Percentiles rank a stretch among this genome's conserved stretches.
Evolutionary conservation across 192 early-diverging fungal species (phyloP).

Genomic region (Coemansia sp.): DNA sequence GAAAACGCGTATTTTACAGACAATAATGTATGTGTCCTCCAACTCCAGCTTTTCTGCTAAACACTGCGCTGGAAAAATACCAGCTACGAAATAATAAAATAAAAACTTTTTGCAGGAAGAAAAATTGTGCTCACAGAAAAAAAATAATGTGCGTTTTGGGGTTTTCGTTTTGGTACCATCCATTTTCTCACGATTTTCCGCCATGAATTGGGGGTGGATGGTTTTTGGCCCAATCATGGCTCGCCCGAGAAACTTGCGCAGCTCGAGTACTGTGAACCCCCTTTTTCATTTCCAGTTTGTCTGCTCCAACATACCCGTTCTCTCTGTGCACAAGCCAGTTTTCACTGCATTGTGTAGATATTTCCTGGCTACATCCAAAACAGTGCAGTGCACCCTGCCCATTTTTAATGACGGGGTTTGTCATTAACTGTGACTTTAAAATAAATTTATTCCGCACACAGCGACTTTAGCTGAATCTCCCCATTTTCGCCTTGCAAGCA

Average conservation of each 20-base stretch:
- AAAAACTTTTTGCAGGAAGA: background rate
- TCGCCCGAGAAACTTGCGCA: background rate
- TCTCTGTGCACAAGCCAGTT: background rate
- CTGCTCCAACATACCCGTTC: background rate
- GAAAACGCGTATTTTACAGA: slow-evolving; percentile 1
- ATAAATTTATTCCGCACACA: background rate
- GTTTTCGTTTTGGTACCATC: background rate
- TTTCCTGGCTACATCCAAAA: no score
- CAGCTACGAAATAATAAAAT: background rate
- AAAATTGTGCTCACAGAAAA: background rate
- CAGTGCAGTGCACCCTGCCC: no score
- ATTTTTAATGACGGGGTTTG: no score
- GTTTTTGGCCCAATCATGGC: background rate
- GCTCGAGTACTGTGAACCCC: background rate
- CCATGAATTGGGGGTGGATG: background rate
- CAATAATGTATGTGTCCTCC: background rate
- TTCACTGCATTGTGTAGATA: no score
- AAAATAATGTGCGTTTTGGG: background rate
- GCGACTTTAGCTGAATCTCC: background rate
- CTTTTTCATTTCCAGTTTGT: background rate
- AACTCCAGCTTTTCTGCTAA: background rate
- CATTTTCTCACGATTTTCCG: background rate
- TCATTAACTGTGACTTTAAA: background rate
- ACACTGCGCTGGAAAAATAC: background rate
- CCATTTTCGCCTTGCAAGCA: no score